phyloP scores from a whole-genome alignment of 2,329 filamentous ascomycete genomes.

The Ceratocystis lukuohia region DNA sequence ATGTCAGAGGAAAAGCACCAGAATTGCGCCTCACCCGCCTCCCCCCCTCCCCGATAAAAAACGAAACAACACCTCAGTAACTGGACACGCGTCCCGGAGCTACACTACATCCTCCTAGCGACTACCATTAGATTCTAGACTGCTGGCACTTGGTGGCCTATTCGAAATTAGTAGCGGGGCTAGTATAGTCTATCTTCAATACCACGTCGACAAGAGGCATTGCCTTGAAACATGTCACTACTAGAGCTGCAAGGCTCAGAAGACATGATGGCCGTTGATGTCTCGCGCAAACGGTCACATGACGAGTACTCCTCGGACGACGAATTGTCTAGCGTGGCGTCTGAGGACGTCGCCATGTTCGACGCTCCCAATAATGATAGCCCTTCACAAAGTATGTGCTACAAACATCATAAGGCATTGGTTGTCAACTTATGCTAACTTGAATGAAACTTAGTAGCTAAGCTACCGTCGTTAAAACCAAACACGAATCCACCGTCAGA shows the following conservation, averaged over 20 bases:
- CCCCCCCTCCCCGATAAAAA: no score
- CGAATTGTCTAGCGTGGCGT: slow-evolving; percentile 17
- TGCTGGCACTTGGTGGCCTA: not conserved
- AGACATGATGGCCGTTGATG: slow-evolving; percentile 32
- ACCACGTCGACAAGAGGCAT: not conserved
- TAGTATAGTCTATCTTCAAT: not conserved
- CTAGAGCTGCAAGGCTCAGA: slow-evolving; percentile 26
- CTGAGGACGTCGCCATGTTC: slow-evolving; percentile 14
- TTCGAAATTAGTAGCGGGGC: not conserved
- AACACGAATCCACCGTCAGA: not conserved
- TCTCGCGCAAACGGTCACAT: slow-evolving; percentile 34
- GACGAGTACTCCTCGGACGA: slow-evolving; percentile 32
- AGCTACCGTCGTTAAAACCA: slow-evolving; percentile 8
- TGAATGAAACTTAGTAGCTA: not conserved
- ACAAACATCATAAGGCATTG: slow-evolving; percentile 23
- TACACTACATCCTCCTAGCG: not conserved
- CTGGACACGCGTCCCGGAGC: not conserved
- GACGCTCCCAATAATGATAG: slow-evolving; percentile 8
- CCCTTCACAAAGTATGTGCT: not conserved
- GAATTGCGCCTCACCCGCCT: not conserved
- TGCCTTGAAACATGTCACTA: slow-evolving; percentile 32
- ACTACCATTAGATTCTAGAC: not conserved
- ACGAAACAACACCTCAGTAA: not conserved
- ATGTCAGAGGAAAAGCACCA: no score
- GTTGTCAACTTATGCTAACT: slow-evolving; percentile 28